Base-by-base conservation (phyloP, 441 rosid species). In the Erodium chrysanthum region DNA sequence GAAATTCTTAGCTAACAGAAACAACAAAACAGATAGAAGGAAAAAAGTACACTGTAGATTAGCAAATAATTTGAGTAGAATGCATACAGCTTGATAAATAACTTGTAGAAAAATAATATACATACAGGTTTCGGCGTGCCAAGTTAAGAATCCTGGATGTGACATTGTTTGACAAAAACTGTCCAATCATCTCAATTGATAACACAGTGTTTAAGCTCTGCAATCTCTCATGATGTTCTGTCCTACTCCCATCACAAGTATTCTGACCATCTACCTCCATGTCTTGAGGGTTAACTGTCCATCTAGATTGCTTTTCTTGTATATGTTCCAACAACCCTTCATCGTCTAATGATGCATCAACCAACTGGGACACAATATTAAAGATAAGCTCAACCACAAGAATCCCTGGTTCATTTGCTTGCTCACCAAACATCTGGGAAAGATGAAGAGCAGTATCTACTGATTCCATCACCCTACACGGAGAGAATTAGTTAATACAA, bases 331-430 rank as follows among this genome's bases (percentile, higher is more conserved):
- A 71, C 69, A 88, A 76, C 64, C 90, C 90, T 78, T 88, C 90
- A 72, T 88, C 90, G 59, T 82, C 84, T 70, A 85, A 77, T 20
- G 83, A 78, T 8, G 90, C 88, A 76, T 88, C 90, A 74, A 88
- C 33, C 73, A 88, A 75, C 74, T 79, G 88, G 76, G 85, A 84
- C 72, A 79, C 85, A 67, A 78, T 69, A 71, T 80, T 78, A 75
- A 85, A 85, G 40, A 88, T 72, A 46, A 83, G 83, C 71, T 77
- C 82, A 12, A 78, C 88, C 68, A 84, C 59, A 74, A 83, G 70
- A 73, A 82, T 62, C 73, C 87, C 88, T 29, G 88, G 81, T 67
- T 85, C 83, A 70, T 54, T 75, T 66, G 81, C 77, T 69, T 82
- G 81, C 77, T 83, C 40, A 70, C 78, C 84, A 73, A 83, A 81